Conservation (phyloP, 352 stramenopile genomes). For the Aphanomyces cochlioides region DNA sequence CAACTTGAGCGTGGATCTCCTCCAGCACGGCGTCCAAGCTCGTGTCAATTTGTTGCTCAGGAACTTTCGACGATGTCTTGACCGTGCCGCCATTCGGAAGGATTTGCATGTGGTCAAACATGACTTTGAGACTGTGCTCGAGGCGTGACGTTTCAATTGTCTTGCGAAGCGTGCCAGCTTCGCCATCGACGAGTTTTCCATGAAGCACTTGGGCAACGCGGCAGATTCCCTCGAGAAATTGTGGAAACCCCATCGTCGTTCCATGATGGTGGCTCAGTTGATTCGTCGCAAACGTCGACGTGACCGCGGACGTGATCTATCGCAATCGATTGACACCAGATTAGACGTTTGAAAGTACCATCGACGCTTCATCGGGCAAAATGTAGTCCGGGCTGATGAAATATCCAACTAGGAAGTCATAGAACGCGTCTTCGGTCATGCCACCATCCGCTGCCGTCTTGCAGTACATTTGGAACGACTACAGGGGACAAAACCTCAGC, state of each 20-base stretch:
- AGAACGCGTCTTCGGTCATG: slow-evolving; percentile 64
- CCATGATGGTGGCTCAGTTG: neutral
- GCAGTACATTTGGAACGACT: slow-evolving; percentile 65
- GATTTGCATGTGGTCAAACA: slow-evolving; percentile 30
- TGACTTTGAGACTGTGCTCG: slow-evolving; percentile 29
- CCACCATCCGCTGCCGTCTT: slow-evolving; percentile 33
- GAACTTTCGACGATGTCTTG: slow-evolving; percentile 8
- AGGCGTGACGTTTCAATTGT: slow-evolving; percentile 12
- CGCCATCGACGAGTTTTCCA: slow-evolving; percentile 30
- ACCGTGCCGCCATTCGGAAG: slow-evolving; percentile 5
- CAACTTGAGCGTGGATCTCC: slow-evolving; percentile 14
- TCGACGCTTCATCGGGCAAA: slow-evolving; percentile 44
- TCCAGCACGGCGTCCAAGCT: slow-evolving; percentile 14
- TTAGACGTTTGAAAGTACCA: slow-evolving; percentile 30
- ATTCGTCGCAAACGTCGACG: neutral
- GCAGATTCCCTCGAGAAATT: slow-evolving; percentile 67
- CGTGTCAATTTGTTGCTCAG: slow-evolving; percentile 6
- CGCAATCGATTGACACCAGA: neutral
- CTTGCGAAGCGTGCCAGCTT: slow-evolving; percentile 6
- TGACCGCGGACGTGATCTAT: slow-evolving; percentile 9
- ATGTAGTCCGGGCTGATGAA: slow-evolving; percentile 74
- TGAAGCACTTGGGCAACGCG: slow-evolving; percentile 54
- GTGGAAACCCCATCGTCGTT: slow-evolving; percentile 44
- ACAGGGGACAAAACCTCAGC: slow-evolving; percentile 34
- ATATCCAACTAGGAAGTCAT: slow-evolving; percentile 76